A percentile compares a stretch with the other conserved stretches of the same genome.
These are phyloP conservation scores for Boletus reticulatus DNA, from an alignment of 768 basidiomycete genomes.

Conservation along the genomic window DNA sequence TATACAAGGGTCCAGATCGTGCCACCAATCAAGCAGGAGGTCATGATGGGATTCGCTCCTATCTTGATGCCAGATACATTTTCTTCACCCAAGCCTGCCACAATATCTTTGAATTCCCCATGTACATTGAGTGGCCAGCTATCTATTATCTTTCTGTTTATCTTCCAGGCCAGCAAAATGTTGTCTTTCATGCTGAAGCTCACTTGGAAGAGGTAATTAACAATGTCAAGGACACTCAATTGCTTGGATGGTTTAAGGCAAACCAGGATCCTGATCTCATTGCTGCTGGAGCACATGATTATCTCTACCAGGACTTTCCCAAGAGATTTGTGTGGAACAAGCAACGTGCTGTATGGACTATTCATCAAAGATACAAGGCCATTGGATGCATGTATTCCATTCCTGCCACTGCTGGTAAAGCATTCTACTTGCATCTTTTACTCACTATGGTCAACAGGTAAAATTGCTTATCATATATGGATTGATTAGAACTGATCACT, in stretches of 20 bases:
- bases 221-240: neutral
- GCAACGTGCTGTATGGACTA: conserved; percentile 25
- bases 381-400: conserved; percentile 12
- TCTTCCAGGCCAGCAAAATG: neutral
- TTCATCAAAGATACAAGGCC: conserved; percentile 22
- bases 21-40: neutral
- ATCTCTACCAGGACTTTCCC: conserved; percentile 36
- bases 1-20: too few species aligned
- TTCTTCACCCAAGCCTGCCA: too few species aligned
- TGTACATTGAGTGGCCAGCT: conserved; percentile 6
- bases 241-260: neutral
- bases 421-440: conserved; percentile 39
- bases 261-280: neutral
- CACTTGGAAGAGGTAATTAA: neutral
- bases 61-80: too few species aligned
- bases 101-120: neutral
- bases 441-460: conserved; percentile 35
- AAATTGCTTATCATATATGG: neutral
- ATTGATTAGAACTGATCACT: neutral
- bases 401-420: conserved; percentile 32
- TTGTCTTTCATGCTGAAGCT: neutral
- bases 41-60: too few species aligned
- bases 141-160: conserved; percentile 3
- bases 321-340: conserved; percentile 26
- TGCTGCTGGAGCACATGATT: neutral